Conservation (phyloP, 805 yeast species). For the Nakazawaea laoshanensis region DNA sequence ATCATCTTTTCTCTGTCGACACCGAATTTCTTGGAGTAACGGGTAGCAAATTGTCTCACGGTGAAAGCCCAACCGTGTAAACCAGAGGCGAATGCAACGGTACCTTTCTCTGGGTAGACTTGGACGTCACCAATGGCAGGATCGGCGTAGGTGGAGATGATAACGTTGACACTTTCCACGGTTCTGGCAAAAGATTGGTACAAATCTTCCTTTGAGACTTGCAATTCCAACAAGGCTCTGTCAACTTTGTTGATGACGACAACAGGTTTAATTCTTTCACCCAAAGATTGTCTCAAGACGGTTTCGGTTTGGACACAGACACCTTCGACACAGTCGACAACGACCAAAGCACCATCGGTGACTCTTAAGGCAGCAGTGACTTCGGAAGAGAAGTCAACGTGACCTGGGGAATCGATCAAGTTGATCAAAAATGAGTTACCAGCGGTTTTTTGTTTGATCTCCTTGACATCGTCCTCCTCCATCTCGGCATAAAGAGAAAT, state of each 20-base stretch:
- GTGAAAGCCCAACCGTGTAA: constrained; percentile 99
- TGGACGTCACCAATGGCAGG: constrained; percentile 88
- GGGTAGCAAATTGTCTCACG: constrained; percentile 94
- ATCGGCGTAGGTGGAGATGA: constrained; percentile 92
- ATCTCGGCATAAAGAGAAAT: constrained; percentile 90
- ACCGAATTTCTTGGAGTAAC: constrained; percentile 99
- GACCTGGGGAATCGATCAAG: constrained; percentile 99
- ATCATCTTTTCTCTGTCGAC: constrained; percentile 96
- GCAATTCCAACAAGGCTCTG: constrained; percentile 98
- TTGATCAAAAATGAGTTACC: constrained; percentile 95
- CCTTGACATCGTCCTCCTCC: constrained; percentile 77
- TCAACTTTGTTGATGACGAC: constrained; percentile 98
- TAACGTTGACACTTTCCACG: constrained; percentile 98
- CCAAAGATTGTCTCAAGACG: constrained; percentile 96
- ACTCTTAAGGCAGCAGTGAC: constrained; percentile 99
- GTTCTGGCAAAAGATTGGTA: constrained; percentile 98
- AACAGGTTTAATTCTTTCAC: constrained; percentile 99
- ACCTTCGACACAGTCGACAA: constrained; percentile 99
- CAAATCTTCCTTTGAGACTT: constrained; percentile 97
- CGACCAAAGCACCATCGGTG: constrained; percentile 99
- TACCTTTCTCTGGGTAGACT: constrained; percentile 98
- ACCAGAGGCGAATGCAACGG: constrained; percentile 99
- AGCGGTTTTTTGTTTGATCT: constrained; percentile 83
- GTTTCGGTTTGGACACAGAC: constrained; percentile 99
- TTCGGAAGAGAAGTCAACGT: constrained; percentile 99